Conservation (phyloP, 2,329 filamentous ascomycete species). For the Parascedosporium putredinis region DNA sequence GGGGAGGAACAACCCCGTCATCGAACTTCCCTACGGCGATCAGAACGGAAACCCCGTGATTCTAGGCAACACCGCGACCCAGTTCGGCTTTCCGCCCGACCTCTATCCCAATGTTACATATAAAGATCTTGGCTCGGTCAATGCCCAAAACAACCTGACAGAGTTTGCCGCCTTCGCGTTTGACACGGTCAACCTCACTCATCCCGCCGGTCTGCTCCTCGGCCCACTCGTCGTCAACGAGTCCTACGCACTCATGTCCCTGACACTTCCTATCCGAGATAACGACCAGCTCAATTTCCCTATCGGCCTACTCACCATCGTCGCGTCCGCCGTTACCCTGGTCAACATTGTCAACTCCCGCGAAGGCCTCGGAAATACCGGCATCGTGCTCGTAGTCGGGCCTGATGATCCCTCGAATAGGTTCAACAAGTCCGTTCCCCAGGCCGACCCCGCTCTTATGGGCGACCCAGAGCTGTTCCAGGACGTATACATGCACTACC, state of each 20-base stretch:
- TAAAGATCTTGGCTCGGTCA: constrained; percentile 29
- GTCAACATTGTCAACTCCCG: constrained; percentile 49
- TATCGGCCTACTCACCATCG: constrained; percentile 73
- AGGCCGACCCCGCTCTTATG: constrained; percentile 35
- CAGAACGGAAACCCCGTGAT: constrained; percentile 46
- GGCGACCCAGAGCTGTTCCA: constrained; percentile 28
- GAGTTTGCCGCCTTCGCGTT: constrained; percentile 42
- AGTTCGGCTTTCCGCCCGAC: constrained; percentile 54
- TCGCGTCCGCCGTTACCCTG: constrained; percentile 59
- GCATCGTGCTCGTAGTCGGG: constrained; percentile 60
- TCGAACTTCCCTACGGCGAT: constrained; percentile 51
- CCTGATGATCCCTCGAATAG: constrained; percentile 57
- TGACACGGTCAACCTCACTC: constrained; percentile 36
- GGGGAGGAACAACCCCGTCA: constrained; percentile 31
- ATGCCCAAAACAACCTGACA: constrained; percentile 29
- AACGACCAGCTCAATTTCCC: constrained; percentile 51
- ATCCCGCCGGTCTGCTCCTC: constrained; percentile 53
- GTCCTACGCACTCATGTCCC: constrained; percentile 64
- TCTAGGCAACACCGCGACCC: constrained; percentile 58
- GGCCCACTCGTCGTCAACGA: constrained; percentile 66
- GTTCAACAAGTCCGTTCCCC: constrained; percentile 35
- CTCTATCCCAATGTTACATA: constrained; percentile 77
- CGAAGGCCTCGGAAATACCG: constrained; percentile 62
- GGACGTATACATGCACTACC: constrained; percentile 41
- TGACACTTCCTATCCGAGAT: constrained; percentile 70